These are phyloP conservation scores for Scenedesmus sp. DNA, from an alignment of 163 green algal species.

Conservation along the genomic window DNA sequence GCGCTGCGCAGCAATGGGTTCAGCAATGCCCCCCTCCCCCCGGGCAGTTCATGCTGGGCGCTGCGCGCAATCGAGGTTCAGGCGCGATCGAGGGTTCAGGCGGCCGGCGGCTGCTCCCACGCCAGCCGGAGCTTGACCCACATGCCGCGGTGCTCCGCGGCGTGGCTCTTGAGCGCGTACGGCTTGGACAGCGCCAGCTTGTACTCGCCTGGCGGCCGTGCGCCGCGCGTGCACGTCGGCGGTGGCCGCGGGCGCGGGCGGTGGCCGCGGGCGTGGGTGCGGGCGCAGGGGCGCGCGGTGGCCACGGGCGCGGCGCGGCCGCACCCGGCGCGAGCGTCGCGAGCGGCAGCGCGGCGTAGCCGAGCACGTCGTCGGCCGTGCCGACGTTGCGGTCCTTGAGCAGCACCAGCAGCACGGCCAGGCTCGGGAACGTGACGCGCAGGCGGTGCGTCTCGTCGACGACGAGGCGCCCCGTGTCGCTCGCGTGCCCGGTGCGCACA, in stretches of 20 bases:
- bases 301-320: too few relatives aligned
- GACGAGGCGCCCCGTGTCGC: conserved; percentile 28
- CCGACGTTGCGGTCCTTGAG: conserved; percentile 30
- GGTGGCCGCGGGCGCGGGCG: too few relatives aligned
- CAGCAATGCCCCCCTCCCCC: too few relatives aligned
- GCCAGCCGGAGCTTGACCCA: conserved; percentile 41
- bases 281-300: too few relatives aligned
- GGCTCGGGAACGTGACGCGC: conserved; percentile 9
- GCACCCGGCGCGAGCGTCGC: conserved; percentile 14
- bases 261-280: too few relatives aligned
- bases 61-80: too few relatives aligned
- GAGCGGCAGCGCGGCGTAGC: conserved; percentile 19
- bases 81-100: too few relatives aligned
- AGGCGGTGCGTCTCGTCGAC: conserved; percentile 12
- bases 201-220: too few relatives aligned
- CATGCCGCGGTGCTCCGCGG: background rate
- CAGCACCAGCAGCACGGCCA: conserved; percentile 38
- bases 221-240: too few relatives aligned
- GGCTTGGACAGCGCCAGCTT: conserved; percentile 28
- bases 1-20: too few relatives aligned
- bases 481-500: conserved; percentile 17
- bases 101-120: too few relatives aligned
- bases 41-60: too few relatives aligned
- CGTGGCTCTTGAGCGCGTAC: background rate
- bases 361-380: background rate